Evolutionary conservation across 306 rosid genomes (phyloP), one percentile per base, ranked within the genome.

Genomic region (Benincasa hispida): DNA sequence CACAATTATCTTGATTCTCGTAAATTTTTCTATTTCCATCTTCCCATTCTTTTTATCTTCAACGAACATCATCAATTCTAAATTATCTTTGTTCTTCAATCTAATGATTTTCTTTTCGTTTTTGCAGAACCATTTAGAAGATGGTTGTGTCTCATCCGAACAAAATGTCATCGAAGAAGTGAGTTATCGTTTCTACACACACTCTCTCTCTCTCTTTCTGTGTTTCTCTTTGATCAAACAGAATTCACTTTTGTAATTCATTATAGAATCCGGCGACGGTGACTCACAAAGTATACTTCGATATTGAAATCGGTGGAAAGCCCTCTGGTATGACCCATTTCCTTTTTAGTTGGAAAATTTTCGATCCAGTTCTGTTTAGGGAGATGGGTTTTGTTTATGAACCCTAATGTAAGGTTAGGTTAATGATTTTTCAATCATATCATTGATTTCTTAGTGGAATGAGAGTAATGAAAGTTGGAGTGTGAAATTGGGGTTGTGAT

Each of bases 241-340:
- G 25, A 42, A 42, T 19, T 21, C 9, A 22, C 51, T 42, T 66
- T 22, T 5, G 9, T 41, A 2, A 37, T 67, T 41, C 34, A 67
- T 67, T n/a, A 19, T 67, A 82, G 9, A 80, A 79, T 80, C 78
- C 82, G 81, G 87, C 82, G 35, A 76, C 72, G 79, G 86, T 87
- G 62, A 87, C 91, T 45, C 83, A 80, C 79, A 84, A 80, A 67
- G 91, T 85, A 47, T 87, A 61, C 81, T 85, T 87, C 39, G 86
- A 87, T 54, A 73, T 87, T 18, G 81, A 82, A 72, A 84, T 83
- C 42, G 83, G 72, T 22, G 89, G 83, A 77, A 87, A 80, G 76
- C 85, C 84, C 72, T 45, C 80, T 24, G 91, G 91, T 87, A 85
- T 77, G 54, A 5, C 28, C 18, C 6, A 4, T 45, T 65, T 22